Evolutionary conservation across 306 rosid genomes (phyloP).

Genomic region (Macrotyloma uniflorum): DNA sequence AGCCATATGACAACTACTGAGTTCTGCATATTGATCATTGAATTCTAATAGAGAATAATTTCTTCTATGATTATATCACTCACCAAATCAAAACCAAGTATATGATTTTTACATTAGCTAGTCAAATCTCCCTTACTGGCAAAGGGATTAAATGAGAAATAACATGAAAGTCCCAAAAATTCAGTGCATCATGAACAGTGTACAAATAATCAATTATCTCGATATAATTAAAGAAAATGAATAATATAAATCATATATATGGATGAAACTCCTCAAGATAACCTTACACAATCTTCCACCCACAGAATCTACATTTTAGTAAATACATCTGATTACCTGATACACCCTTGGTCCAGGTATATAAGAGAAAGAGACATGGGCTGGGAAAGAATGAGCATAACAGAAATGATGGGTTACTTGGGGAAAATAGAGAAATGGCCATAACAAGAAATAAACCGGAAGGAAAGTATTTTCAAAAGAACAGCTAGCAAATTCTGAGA

Average conservation of each 20-base stretch:
- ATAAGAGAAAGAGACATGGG: neutral
- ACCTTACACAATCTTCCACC: slow-evolving; percentile 1
- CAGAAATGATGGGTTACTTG: neutral
- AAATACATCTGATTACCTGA: neutral
- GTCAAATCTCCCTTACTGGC: neutral
- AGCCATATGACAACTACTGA: neutral
- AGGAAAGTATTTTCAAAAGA: neutral
- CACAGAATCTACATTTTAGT: neutral
- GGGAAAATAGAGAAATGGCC: slow-evolving; percentile 2
- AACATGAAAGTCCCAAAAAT: slow-evolving; percentile 25
- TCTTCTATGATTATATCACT: neutral
- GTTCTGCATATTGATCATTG: slow-evolving; percentile 16
- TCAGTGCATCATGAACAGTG: neutral
- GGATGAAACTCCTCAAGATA: slow-evolving; percentile 21
- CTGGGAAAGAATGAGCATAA: neutral
- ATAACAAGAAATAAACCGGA: neutral
- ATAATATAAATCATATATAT: too few species aligned
- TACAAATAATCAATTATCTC: slow-evolving; percentile 11
- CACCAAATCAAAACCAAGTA: neutral
- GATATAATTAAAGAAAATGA: slow-evolving; percentile 5
- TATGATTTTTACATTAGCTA: neutral
- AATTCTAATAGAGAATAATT: slow-evolving; percentile 9
- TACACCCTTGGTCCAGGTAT: neutral
- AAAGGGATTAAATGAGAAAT: neutral
- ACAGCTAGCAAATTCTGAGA: neutral